Evolutionary conservation across 176 grass and related monocot species (phyloP).

Genomic region (Carex pumila): DNA sequence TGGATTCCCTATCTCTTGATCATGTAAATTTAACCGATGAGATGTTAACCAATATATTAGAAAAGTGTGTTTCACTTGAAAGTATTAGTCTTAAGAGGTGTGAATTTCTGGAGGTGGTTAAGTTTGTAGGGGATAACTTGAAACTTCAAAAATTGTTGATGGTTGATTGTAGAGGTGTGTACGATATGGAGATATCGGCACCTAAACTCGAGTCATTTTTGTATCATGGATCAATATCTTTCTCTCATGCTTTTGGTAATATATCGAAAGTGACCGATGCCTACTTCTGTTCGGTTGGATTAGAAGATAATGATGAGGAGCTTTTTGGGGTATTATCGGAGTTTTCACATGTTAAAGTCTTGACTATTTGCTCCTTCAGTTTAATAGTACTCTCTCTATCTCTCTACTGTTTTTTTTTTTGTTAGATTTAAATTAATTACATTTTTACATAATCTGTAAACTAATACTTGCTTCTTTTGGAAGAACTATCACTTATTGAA

Average conservation of each 20-base stretch:
- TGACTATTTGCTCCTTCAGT: constrained; percentile 33
- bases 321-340: not conserved
- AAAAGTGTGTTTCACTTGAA: constrained; percentile 25
- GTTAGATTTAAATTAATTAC: not conserved
- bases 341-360: constrained; percentile 26
- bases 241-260: not conserved
- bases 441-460: not conserved
- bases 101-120: not conserved
- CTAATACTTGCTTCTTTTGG: not conserved
- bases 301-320: not conserved
- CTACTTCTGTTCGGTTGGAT: constrained; percentile 19
- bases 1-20: constrained; percentile 33
- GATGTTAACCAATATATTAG: constrained; percentile 12
- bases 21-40: constrained; percentile 24
- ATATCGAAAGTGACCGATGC: constrained; percentile 29
- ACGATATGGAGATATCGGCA: constrained; percentile 3
- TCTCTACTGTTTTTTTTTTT: not conserved
- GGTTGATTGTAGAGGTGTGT: constrained; percentile 9
- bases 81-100: constrained; percentile 41
- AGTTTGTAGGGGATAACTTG: constrained; percentile 11
- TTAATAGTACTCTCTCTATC: constrained; percentile 23
- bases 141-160: constrained; percentile 30
- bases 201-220: constrained; percentile 38
- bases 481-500: not conserved
- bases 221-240: constrained; percentile 19